phyloP scores from a whole-genome alignment of 1,284 basidiomycete genomes.

The Apiotrichum akiyoshidainum region DNA sequence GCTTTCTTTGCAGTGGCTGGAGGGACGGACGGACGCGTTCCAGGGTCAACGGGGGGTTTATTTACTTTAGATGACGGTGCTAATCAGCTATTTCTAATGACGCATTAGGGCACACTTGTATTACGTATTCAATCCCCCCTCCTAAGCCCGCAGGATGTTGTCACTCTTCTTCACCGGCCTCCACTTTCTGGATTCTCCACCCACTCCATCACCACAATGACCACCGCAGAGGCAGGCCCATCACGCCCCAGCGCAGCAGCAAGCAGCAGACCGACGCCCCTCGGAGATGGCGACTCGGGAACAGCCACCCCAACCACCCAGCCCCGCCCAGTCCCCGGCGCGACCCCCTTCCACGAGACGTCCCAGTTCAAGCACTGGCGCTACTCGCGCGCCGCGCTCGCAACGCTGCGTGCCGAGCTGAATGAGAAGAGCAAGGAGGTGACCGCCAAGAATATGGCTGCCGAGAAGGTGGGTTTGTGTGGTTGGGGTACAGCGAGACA shows the following conservation, averaged over 20 bases:
- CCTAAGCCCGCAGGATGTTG: too few species aligned
- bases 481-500: slow-evolving; percentile 11
- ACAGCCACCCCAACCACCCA: slow-evolving; percentile 2
- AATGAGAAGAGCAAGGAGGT: slow-evolving; percentile 71
- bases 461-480: slow-evolving; percentile 62
- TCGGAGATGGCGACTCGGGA: not conserved
- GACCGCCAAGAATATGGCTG: slow-evolving; percentile 71
- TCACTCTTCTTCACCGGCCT: not conserved
- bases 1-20: not conserved
- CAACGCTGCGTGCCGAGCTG: slow-evolving; percentile 59
- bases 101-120: too few species aligned
- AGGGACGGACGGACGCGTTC: not conserved
- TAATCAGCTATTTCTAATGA: too few species aligned
- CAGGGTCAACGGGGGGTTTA: not conserved
- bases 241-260: not conserved
- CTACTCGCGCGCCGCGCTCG: slow-evolving; percentile 67
- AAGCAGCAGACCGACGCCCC: not conserved
- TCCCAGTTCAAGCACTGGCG: slow-evolving; percentile 87
- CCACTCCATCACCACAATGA: not conserved
- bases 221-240: slow-evolving; percentile 1
- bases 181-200: not conserved
- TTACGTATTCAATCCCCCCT: too few species aligned
- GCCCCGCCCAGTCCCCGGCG: slow-evolving; percentile 16
- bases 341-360: slow-evolving; percentile 68
- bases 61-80: not conserved